A percentile compares a stretch with the other conserved stretches of the same genome.
These are phyloP conservation scores for Podochytrium sp. DNA, from an alignment of 192 early-diverging fungal genomes.

Conservation along the genomic window DNA sequence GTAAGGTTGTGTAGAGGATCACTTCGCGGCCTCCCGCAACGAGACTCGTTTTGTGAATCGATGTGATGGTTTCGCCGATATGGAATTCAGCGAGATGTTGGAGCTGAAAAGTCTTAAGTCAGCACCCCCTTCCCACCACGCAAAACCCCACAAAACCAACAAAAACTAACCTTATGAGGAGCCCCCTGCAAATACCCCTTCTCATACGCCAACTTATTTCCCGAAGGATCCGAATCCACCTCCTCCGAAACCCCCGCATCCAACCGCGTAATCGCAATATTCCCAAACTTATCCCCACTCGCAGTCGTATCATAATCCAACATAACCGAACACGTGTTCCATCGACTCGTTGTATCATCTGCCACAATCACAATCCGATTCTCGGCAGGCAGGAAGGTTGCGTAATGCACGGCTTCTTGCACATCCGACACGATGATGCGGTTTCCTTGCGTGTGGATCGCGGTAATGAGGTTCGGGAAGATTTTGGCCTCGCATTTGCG, in stretches of 20 bases:
- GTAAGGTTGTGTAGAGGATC: conserved; percentile 83
- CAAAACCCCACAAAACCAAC: background rate
- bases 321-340: conserved; percentile 78
- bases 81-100: conserved; percentile 77
- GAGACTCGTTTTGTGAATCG: conserved; percentile 75
- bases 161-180: conserved; percentile 72
- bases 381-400: conserved; percentile 68
- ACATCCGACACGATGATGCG: conserved; percentile 86
- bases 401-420: conserved; percentile 86
- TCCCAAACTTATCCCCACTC: conserved; percentile 97
- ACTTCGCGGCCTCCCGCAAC: conserved; percentile 86
- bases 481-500: conserved; percentile 86
- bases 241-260: conserved; percentile 66
- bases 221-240: conserved; percentile 88
- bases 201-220: conserved; percentile 79
- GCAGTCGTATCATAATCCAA: conserved; percentile 92
- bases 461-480: conserved; percentile 75
- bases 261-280: conserved; percentile 79
- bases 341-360: conserved; percentile 89
- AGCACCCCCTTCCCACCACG: background rate
- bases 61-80: conserved; percentile 86
- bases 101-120: conserved; percentile 44
- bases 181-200: conserved; percentile 83
- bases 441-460: conserved; percentile 76
- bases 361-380: conserved; percentile 90